A percentile compares a stretch with the other conserved stretches of the same genome.
Conservation (phyloP, 1,284 basidiomycete species). For the Sporisorium iseilematis-ciliati region DNA sequence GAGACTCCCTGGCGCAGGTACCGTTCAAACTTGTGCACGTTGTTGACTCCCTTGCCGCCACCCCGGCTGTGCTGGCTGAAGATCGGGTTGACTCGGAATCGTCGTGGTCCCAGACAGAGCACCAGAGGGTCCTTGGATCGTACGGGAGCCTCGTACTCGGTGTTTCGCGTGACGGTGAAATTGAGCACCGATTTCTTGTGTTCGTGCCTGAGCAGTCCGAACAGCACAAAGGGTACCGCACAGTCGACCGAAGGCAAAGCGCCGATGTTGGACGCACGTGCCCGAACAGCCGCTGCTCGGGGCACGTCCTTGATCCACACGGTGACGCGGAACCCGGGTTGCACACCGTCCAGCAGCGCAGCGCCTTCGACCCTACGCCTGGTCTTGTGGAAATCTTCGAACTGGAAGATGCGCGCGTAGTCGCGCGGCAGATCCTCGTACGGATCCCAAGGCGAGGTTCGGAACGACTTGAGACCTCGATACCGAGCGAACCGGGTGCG, state of each 20-base stretch:
- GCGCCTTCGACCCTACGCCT: slow-evolving; percentile 77
- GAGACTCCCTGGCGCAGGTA: slow-evolving; percentile 82
- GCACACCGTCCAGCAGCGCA: slow-evolving; percentile 60
- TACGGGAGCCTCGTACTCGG: slow-evolving; percentile 89
- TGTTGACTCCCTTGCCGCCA: slow-evolving; percentile 89
- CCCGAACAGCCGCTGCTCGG: slow-evolving; percentile 51
- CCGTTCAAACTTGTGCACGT: slow-evolving; percentile 97
- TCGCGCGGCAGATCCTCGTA: slow-evolving; percentile 95
- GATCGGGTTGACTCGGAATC: slow-evolving; percentile 84
- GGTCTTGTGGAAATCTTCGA: slow-evolving; percentile 92
- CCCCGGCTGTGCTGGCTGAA: slow-evolving; percentile 85
- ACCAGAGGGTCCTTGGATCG: slow-evolving; percentile 94
- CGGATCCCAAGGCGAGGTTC: slow-evolving; percentile 96
- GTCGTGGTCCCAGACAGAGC: slow-evolving; percentile 87
- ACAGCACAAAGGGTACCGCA: slow-evolving; percentile 78
- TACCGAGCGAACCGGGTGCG: slow-evolving; percentile 90
- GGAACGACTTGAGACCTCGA: slow-evolving; percentile 89
- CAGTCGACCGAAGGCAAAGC: slow-evolving; percentile 32
- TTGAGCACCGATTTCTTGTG: slow-evolving; percentile 95
- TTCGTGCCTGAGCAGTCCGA: slow-evolving; percentile 91
- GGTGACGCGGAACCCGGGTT: slow-evolving; percentile 51
- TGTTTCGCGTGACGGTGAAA: slow-evolving; percentile 93
- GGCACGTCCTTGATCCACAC: slow-evolving; percentile 62
- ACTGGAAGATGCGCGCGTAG: slow-evolving; percentile 95
- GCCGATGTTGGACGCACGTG: slow-evolving; percentile 22